Evolutionary conservation across 2,329 filamentous ascomycete genomes (phyloP), one percentile per base, ranked within the genome.

Genomic region (Drechslerella coelobrocha): DNA sequence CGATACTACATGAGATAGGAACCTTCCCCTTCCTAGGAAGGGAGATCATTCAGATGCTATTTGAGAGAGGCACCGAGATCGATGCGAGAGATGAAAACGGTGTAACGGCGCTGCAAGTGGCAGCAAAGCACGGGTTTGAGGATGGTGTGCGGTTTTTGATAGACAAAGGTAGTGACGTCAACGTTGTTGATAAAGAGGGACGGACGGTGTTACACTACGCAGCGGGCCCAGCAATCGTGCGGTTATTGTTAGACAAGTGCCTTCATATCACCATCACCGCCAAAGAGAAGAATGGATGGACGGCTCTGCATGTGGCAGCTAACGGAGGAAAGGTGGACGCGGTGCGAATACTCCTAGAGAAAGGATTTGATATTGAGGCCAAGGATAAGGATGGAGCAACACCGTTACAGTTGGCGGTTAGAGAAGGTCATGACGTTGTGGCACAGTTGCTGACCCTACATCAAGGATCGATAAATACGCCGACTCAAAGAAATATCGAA

Each of bases 301-400:
- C 73, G 5, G 43, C 73, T 31, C 45, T 74, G 26, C 72, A 71
- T 26, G 59, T 45, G 17, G 73, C 61, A 3, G 68, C 72, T 1
- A 43, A 51, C n/a, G 43, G 43, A 19, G 68, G 72, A 8, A 39
- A 65, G 31, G 41, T 31, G 2, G 27, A 39, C n/a, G 39, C 57
- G 9, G 72, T 66, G 6, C 27, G 37, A 10, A 19, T 65, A n/a
- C 52, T 73, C 17, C 26, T 71, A 21, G 59, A 52, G 47, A 52
- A 31, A 2, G 65, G 65, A 24, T 65, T 54, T 23, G 66, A 65
- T 34, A 21, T 61, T 31, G 45, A 65, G 23, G 19, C 29, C 10
- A 37, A 51, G 27, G 47, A 23, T 26, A 23, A 7, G 5, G 9
- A 26, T 17, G 47, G 23, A 24, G 9, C 19, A 9, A 51, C 47